phyloP scores from a whole-genome alignment of 768 basidiomycete genomes.

The Austroboletus festivus region DNA sequence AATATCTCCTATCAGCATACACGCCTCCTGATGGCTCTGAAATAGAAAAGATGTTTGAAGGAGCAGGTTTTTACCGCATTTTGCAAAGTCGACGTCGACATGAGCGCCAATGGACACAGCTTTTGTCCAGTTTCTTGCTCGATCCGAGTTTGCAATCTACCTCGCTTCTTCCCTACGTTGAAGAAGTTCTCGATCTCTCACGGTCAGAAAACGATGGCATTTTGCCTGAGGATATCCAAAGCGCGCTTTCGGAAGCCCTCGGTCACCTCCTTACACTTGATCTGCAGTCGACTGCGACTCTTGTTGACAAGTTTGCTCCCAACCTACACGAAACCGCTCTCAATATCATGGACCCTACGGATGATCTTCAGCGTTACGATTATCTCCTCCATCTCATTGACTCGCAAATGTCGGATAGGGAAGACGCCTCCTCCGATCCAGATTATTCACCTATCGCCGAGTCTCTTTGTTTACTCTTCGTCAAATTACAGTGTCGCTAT shows the following conservation, averaged over 20 bases:
- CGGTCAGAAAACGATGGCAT: constrained; percentile 44
- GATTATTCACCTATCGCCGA: constrained; percentile 48
- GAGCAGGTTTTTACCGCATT: constrained; percentile 89
- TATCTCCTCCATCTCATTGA: constrained; percentile 79
- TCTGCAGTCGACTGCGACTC: constrained; percentile 62
- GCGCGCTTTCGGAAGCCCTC: constrained; percentile 55
- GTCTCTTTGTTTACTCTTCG: constrained; percentile 55
- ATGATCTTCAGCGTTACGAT: constrained; percentile 56
- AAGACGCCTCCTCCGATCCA: constrained; percentile 23
- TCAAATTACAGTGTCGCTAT: constrained; percentile 71
- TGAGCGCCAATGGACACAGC: constrained; percentile 70
- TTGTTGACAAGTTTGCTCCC: constrained; percentile 71
- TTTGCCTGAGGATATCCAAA: constrained; percentile 54
- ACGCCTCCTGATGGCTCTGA: constrained; percentile 75
- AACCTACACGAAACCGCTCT: constrained; percentile 64
- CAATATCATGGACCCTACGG: constrained; percentile 40
- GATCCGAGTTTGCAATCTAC: constrained; percentile 61
- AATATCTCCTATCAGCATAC: constrained; percentile 90
- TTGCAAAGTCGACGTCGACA: constrained; percentile 76
- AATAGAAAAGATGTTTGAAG: constrained; percentile 66
- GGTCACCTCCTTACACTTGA: constrained; percentile 60
- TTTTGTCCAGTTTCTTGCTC: constrained; percentile 70
- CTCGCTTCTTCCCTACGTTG: constrained; percentile 64
- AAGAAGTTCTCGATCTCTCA: constrained; percentile 55
- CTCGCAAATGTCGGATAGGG: constrained; percentile 41